A percentile compares a stretch with the other conserved stretches of the same genome.
These are phyloP conservation scores for Grigorovia yakushimaensis DNA, from an alignment of 805 yeast species.

Conservation along the genomic window DNA sequence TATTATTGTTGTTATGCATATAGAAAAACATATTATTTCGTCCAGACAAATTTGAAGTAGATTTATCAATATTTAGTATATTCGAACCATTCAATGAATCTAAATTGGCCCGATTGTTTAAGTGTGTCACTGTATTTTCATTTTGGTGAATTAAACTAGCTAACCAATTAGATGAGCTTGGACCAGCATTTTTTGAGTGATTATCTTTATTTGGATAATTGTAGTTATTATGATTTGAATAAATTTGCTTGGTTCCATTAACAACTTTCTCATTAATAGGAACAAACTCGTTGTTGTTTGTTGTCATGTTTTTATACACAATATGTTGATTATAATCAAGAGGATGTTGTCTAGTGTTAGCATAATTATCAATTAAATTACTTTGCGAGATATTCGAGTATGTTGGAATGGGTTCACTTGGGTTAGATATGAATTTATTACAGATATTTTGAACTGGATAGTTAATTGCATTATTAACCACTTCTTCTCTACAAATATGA, in stretches of 20 bases:
- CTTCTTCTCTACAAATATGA: not conserved
- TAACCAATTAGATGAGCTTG: no score
- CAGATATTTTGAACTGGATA: not conserved
- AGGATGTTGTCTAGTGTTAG: not conserved
- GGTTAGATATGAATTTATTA: no score
- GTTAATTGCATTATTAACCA: not conserved
- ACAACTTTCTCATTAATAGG: not conserved
- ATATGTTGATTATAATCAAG: not conserved
- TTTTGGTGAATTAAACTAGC: no score
- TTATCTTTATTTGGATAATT: no score
- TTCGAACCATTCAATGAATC: not conserved
- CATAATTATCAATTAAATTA: no score
- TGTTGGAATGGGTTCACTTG: not conserved
- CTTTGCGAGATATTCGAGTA: not conserved
- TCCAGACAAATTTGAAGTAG: not conserved
- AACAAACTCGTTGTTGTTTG: no score
- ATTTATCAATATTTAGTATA: not conserved
- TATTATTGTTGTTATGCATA: not conserved
- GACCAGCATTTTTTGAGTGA: no score
- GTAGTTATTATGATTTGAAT: no score
- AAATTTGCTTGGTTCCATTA: no score
- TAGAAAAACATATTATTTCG: not conserved
- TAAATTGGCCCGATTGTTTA: not conserved
- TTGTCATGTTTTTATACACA: not conserved
- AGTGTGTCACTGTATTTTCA: no score